A percentile compares a stretch with the other conserved stretches of the same genome.
Conservation (phyloP, 176 grass and related monocot species). For the Oryza coarctata region DNA sequence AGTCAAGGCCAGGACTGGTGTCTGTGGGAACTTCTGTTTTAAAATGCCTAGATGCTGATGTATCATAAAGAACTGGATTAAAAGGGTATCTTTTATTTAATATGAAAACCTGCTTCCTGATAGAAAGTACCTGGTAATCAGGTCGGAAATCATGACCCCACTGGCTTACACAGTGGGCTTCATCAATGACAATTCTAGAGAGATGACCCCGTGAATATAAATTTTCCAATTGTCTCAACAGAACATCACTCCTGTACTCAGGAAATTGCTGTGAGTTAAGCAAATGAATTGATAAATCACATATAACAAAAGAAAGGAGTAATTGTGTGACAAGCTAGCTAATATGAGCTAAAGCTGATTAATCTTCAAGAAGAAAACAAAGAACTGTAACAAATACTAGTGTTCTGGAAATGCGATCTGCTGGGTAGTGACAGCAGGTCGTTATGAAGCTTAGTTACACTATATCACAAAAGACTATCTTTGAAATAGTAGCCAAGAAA, state of each 20-base stretch:
- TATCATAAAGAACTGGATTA: slow-evolving; percentile 33
- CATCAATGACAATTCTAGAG: slow-evolving; percentile 97
- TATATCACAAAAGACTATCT: slow-evolving; percentile 10
- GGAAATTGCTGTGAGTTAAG: slow-evolving; percentile 23
- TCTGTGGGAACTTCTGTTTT: slow-evolving; percentile 73
- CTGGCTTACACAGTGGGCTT: slow-evolving; percentile 98
- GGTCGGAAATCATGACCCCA: slow-evolving; percentile 99
- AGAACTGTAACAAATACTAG: background rate
- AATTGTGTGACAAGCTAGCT: background rate
- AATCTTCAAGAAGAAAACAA: background rate
- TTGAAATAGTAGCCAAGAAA: slow-evolving; percentile 16
- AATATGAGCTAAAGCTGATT: background rate
- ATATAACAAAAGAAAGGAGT: background rate
- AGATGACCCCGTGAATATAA: slow-evolving; percentile 62
- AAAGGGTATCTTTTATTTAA: slow-evolving; percentile 15
- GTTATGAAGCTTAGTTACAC: slow-evolving; percentile 13
- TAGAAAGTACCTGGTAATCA: slow-evolving; percentile 77
- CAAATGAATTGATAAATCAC: slow-evolving; percentile 6
- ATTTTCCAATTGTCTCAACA: slow-evolving; percentile 59
- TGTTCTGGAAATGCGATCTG: slow-evolving; percentile 12
- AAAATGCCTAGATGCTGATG: slow-evolving; percentile 73
- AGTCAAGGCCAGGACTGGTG: slow-evolving; percentile 82
- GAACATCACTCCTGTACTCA: slow-evolving; percentile 64
- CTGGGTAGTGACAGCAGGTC: slow-evolving; percentile 12
- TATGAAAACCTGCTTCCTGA: background rate